phyloP scores from a whole-genome alignment of 257 asterid species.

The Cynanchum wilfordii region DNA sequence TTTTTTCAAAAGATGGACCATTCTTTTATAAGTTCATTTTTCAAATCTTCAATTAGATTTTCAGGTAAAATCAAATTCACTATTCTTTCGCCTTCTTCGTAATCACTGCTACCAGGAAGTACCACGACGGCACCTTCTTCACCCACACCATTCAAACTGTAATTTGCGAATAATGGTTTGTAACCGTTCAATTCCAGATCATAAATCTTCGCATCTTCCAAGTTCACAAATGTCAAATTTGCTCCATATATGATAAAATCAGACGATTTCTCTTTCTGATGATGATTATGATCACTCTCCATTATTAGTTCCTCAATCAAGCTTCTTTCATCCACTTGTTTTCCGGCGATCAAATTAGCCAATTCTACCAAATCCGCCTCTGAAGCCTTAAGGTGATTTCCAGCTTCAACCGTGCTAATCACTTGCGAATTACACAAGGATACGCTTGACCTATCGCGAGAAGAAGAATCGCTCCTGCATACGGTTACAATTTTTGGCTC shows the following conservation, averaged over 20 bases:
- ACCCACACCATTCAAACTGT: conserved; percentile 51
- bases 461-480: conserved; percentile 9
- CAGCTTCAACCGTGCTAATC: conserved; percentile 41
- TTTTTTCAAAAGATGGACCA: conserved; percentile 26
- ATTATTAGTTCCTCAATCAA: conserved; percentile 21
- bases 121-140: conserved; percentile 63
- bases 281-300: conserved; percentile 15
- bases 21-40: conserved; percentile 33
- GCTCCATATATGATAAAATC: conserved; percentile 55
- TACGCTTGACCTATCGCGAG: not conserved
- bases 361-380: conserved; percentile 31
- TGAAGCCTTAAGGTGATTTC: not conserved
- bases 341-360: conserved; percentile 29
- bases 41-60: conserved; percentile 33
- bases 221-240: conserved; percentile 53
- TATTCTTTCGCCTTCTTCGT: conserved; percentile 31
- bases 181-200: conserved; percentile 39
- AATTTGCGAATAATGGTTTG: conserved; percentile 35
- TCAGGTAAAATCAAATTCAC: conserved; percentile 50
- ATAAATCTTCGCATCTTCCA: conserved; percentile 42
- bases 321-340: conserved; percentile 36
- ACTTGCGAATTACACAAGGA: conserved; percentile 26
- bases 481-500: conserved; percentile 38
- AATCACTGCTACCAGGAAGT: conserved; percentile 25
- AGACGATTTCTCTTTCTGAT: conserved; percentile 3